Evolutionary conservation across 2,329 filamentous ascomycete genomes (phyloP).

Genomic region (Cyphellophora europaea): DNA sequence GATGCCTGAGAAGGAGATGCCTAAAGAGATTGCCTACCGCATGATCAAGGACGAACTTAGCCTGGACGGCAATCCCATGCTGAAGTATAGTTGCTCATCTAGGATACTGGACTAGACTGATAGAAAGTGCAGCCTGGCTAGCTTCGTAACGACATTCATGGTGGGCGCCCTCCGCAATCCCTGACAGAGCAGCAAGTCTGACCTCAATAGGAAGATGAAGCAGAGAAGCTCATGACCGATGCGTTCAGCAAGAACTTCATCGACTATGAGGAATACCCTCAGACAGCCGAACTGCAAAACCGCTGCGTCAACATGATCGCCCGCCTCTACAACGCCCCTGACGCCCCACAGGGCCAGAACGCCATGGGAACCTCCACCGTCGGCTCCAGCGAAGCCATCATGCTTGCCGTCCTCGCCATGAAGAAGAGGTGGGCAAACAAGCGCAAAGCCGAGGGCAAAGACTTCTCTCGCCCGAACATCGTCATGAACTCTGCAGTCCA

Average conservation of each 20-base stretch:
- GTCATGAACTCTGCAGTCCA: conserved; percentile 95
- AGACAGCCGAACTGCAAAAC: conserved; percentile 79
- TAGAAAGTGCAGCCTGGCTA: conserved; percentile 63
- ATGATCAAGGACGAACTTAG: conserved; percentile 95
- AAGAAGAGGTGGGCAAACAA: conserved; percentile 90
- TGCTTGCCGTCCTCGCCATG: conserved; percentile 62
- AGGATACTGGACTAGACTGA: neutral
- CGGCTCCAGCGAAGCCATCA: conserved; percentile 67
- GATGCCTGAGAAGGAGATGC: conserved; percentile 89
- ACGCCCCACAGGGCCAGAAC: conserved; percentile 43
- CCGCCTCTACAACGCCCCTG: conserved; percentile 73
- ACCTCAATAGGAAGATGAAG: conserved; percentile 75
- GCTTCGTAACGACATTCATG: conserved; percentile 96
- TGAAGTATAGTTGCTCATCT: conserved; percentile 39
- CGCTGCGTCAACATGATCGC: conserved; percentile 88
- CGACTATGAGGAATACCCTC: conserved; percentile 77
- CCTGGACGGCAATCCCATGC: conserved; percentile 81
- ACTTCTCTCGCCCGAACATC: conserved; percentile 73
- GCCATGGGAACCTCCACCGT: conserved; percentile 82
- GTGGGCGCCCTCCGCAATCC: conserved; percentile 33
- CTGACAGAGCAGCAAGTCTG: conserved; percentile 5
- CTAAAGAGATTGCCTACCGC: conserved; percentile 82
- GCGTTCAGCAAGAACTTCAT: conserved; percentile 93
- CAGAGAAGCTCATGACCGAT: conserved; percentile 90
- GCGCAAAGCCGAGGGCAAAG: conserved; percentile 72